Percentiles rank a stretch among this genome's conserved stretches.
phyloP scores from a whole-genome alignment of 495 filamentous ascomycete genomes.

The Penicillium parvum region DNA sequence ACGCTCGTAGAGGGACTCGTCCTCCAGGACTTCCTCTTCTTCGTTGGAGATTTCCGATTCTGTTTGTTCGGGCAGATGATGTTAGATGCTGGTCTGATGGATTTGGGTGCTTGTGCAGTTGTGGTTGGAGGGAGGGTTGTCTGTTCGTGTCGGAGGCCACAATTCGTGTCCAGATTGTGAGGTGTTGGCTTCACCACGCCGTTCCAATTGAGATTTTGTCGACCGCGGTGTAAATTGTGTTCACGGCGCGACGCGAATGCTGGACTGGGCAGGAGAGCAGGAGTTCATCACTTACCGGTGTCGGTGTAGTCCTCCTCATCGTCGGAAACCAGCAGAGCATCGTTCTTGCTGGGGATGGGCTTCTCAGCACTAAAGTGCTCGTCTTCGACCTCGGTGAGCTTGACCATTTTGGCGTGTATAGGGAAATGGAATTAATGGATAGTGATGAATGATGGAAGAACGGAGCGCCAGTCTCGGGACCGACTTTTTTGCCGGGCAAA shows the following conservation, averaged over 20 bases:
- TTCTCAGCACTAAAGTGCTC: conserved; percentile 84
- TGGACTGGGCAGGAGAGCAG: conserved; percentile 1
- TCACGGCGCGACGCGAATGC: conserved; percentile 6
- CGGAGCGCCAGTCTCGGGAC: conserved; percentile 27
- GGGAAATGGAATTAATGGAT: conserved; percentile 14
- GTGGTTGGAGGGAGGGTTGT: not conserved
- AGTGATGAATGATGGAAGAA: conserved; percentile 26
- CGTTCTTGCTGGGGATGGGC: conserved; percentile 54
- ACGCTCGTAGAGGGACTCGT: conserved; percentile 71
- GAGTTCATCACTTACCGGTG: conserved; percentile 58
- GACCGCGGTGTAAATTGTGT: not conserved
- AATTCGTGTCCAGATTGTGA: not conserved
- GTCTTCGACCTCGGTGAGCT: conserved; percentile 92
- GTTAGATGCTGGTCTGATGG: conserved; percentile 21
- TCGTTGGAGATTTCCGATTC: conserved; percentile 54
- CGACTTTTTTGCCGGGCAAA: conserved; percentile 48
- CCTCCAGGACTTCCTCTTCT: conserved; percentile 36
- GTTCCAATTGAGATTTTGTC: not conserved
- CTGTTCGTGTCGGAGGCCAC: not conserved
- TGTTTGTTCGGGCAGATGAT: conserved; percentile 15
- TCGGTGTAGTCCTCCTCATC: conserved; percentile 90
- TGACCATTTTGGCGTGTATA: conserved; percentile 70
- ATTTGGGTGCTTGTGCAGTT: conserved; percentile 1
- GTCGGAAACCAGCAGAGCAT: conserved; percentile 54
- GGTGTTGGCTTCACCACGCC: no score